A percentile compares a stretch with the other conserved stretches of the same genome.
Conservation (phyloP, 1,284 basidiomycete genomes). For the Trametes pubescens region DNA sequence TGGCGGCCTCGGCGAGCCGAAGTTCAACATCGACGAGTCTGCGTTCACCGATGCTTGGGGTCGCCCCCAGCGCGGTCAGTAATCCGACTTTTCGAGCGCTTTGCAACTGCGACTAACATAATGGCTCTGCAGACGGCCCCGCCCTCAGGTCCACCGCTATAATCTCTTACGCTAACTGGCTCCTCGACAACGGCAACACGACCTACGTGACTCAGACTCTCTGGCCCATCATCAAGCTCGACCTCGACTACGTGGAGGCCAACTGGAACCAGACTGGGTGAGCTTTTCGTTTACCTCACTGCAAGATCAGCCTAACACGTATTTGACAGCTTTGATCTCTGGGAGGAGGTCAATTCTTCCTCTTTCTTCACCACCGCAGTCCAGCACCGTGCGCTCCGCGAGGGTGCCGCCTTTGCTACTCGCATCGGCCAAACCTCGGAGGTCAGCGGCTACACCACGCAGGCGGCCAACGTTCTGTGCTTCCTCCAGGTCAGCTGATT, state of each 20-base stretch:
- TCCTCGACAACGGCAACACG: conserved; percentile 59
- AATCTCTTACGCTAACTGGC: conserved; percentile 74
- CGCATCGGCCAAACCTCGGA: conserved; percentile 46
- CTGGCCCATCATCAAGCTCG: conserved; percentile 76
- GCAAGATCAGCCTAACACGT: conserved; percentile 2
- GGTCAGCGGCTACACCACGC: conserved; percentile 45
- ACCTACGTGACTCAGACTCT: conserved; percentile 60
- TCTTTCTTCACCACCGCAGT: conserved; percentile 59
- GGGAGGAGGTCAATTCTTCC: conserved; percentile 56
- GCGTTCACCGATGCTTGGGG: conserved; percentile 56
- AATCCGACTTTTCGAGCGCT: no score
- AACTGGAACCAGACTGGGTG: conserved; percentile 52
- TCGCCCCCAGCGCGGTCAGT: conserved; percentile 59
- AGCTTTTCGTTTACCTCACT: conserved; percentile 28
- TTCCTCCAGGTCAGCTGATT: conserved; percentile 50
- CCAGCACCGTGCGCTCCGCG: conserved; percentile 54
- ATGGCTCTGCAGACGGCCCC: conserved; percentile 57
- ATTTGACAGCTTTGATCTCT: conserved; percentile 52
- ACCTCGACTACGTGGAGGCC: conserved; percentile 67
- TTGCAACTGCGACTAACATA: no score
- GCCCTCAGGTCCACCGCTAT: conserved; percentile 74
- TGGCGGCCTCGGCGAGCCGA: conserved; percentile 58
- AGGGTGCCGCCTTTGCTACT: conserved; percentile 49
- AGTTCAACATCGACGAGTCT: conserved; percentile 56
- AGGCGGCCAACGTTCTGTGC: conserved; percentile 52